Percentiles rank a stretch among this genome's conserved stretches.
phyloP scores from a whole-genome alignment of 2,329 filamentous ascomycete species.

The Hymenoscyphus fraxineus region DNA sequence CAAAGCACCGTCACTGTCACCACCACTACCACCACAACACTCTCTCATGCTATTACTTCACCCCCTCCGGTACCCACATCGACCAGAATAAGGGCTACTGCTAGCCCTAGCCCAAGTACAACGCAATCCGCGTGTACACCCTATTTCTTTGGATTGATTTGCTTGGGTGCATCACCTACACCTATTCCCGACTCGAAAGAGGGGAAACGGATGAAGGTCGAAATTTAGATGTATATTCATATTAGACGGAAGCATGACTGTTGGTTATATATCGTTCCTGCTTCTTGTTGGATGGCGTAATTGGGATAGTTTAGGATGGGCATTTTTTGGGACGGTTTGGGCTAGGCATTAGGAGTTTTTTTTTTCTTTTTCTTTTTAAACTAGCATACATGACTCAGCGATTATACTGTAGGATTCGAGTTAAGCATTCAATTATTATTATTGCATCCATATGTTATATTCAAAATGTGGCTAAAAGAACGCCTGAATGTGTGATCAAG shows the following conservation, averaged over 20 bases:
- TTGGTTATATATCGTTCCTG: constrained; percentile 6
- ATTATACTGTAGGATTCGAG: no score
- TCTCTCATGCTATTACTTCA: constrained; percentile 36
- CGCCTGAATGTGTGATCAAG: no score
- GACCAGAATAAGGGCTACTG: constrained; percentile 18
- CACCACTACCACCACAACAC: constrained; percentile 34
- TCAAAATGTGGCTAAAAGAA: no score
- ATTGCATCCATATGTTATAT: no score
- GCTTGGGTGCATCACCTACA: constrained; percentile 29
- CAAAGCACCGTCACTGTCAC: constrained; percentile 35
- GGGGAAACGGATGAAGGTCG: not conserved
- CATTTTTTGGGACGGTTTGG: not conserved
- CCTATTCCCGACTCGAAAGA: constrained; percentile 8
- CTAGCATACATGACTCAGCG: no score
- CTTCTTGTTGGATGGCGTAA: not conserved
- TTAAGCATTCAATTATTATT: no score
- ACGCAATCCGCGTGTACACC: constrained; percentile 24
- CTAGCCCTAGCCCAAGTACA: constrained; percentile 21
- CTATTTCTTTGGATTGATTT: constrained; percentile 32
- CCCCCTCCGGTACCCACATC: constrained; percentile 30
- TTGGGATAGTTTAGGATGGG: not conserved
- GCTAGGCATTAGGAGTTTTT: no score
- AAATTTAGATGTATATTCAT: constrained; percentile 5
- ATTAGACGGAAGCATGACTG: constrained; percentile 2
- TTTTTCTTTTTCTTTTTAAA: no score